These are phyloP conservation scores for Mercurialis annua DNA, from an alignment of 345 rosid genomes.

Conservation along the genomic window DNA sequence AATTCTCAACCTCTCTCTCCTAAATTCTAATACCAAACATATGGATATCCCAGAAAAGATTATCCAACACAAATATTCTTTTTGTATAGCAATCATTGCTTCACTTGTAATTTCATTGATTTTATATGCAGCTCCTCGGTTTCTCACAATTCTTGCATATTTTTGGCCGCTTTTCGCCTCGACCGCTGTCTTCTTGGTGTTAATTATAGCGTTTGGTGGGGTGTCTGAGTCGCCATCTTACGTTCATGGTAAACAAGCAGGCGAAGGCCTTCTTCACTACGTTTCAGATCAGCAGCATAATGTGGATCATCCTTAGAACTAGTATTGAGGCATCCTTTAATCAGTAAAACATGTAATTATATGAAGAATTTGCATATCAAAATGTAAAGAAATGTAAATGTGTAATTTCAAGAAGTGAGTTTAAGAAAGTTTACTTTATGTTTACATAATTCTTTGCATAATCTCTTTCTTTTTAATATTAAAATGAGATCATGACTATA, in stretches of 20 bases:
- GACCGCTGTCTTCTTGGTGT: slow-evolving; percentile 56
- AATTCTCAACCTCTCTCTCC: neutral
- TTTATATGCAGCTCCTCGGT: slow-evolving; percentile 55
- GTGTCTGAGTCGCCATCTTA: slow-evolving; percentile 44
- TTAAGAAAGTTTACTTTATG: neutral
- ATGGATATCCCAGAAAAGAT: slow-evolving; percentile 55
- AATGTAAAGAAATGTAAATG: neutral
- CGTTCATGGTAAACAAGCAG: slow-evolving; percentile 39
- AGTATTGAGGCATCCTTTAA: no score
- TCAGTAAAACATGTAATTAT: no score
- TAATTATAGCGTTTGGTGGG: slow-evolving; percentile 59
- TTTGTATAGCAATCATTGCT: slow-evolving; percentile 33
- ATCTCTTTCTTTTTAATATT: no score
- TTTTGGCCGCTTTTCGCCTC: slow-evolving; percentile 94
- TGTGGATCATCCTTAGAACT: slow-evolving; percentile 18
- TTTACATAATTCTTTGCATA: neutral
- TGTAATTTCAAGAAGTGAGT: neutral
- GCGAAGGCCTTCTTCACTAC: slow-evolving; percentile 60
- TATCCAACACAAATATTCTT: slow-evolving; percentile 51
- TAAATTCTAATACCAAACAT: neutral
- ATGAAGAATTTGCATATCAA: neutral
- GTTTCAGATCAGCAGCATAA: slow-evolving; percentile 45
- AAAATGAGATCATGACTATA: neutral
- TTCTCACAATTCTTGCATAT: slow-evolving; percentile 50
- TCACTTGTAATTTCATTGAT: slow-evolving; percentile 31